Conservation (phyloP, 2,329 filamentous ascomycete species). For the Nemania sp. region DNA sequence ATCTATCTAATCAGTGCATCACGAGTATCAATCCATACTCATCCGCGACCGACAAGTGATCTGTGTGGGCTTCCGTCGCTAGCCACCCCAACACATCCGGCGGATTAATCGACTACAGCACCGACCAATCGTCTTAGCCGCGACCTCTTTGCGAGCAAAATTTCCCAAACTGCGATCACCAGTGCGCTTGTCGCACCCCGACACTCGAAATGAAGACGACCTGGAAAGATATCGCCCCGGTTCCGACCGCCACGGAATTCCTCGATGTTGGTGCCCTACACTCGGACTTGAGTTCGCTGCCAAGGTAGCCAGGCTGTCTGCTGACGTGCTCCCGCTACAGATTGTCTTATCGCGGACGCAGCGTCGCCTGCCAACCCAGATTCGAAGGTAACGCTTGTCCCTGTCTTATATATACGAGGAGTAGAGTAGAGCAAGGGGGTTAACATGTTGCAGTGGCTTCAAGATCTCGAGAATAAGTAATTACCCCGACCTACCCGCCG, state of each 20-base stretch:
- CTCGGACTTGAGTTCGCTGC: background rate
- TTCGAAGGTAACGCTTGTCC: constrained; percentile 54
- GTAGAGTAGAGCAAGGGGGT: background rate
- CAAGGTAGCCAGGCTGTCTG: background rate
- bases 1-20: constrained; percentile 3
- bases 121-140: constrained; percentile 6
- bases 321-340: constrained; percentile 17
- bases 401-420: background rate
- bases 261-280: constrained; percentile 64
- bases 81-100: background rate
- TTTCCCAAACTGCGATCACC: background rate
- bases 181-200: constrained; percentile 28
- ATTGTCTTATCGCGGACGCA: constrained; percentile 91
- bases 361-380: constrained; percentile 90
- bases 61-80: constrained; percentile 3
- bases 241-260: constrained; percentile 93
- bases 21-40: constrained; percentile 1
- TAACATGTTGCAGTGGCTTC: constrained; percentile 67
- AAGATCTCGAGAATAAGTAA: constrained; percentile 83
- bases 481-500: background rate
- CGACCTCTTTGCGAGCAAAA: background rate
- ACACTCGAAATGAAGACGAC: constrained; percentile 59
- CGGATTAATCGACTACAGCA: background rate
- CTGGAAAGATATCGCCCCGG: constrained; percentile 80
- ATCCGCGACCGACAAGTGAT: too few relatives aligned